Base-by-base conservation (phyloP, 768 basidiomycete genomes). In the Cubamyces sp. region DNA sequence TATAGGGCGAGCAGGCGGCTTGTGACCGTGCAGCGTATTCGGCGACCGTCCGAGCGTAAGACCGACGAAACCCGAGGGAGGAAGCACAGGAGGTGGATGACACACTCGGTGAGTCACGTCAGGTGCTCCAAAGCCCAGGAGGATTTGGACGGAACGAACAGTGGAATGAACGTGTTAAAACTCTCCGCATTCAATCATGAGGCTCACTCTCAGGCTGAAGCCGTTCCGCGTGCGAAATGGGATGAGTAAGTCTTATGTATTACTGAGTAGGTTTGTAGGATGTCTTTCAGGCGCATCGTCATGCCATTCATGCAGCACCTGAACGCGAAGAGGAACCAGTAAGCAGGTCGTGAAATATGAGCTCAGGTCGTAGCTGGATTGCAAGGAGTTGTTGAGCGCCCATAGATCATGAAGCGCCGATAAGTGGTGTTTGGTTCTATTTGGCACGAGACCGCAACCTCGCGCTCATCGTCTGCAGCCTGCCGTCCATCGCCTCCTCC, bases 361-460 rank as follows among this genome's bases (percentile, higher is more conserved):
- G 16, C 21, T 12, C 23, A 48, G 12, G 41, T 16, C 42, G 42
- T 43, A 43, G 16, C 42, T n/a, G 42, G 18, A 43, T 19, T n/a
- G 42, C 19, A 16, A 43, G 42, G 18, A 43, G 16, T 19, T 1
- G 19, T 25, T 3, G n/a, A 23, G n/a, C 19, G n/a, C 23, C 21
- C 19, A 21, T 14, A 47, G 46, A 40, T 12, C 6, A 40, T 7
- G 16, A 50, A 59, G 57, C 57, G 57, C 57, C 49, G n/a, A n/a
- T 34, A 30, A 11, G 21, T 7, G 19, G 5, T 77, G 55, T 78
- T 79, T 78, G 74, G 14, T 18, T 3, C 1, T 77, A 57, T 78
- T 78, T 79, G 75, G 54, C 61, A 52, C 51, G 16, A 23, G 30
- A 52, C 50, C 62, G 54, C 37, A 51, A 52, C 53, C 60, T 52